Evolutionary conservation across 2,329 filamentous ascomycete species (phyloP), one percentile per base, ranked within the genome.

Genomic region (Eurotiales sp.): DNA sequence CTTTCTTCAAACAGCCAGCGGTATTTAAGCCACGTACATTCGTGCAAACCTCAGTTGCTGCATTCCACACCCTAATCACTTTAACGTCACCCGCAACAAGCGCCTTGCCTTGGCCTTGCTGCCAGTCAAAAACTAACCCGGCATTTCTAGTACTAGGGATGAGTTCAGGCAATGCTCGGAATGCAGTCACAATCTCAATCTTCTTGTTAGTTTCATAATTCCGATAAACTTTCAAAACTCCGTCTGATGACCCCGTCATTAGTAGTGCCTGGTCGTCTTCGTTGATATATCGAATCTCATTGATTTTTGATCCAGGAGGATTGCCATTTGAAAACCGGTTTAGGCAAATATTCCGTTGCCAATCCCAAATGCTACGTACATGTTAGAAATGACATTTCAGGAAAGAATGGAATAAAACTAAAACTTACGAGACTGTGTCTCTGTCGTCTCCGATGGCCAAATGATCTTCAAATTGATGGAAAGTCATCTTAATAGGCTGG

Each of bases 381-480:
- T 22, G 30, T 58, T 43, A 59, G 55, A 32, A 10, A 32, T 22
- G 8, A n/a, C 19, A 12, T 6, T 14, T 30, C n/a, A 4, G 12
- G 12, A 27, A 49, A 4, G 8, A 43, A 43, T n/a, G n/a, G 14
- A 14, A 12, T 15, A 21, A 39, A n/a, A n/a, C 11, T 7, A 34
- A 22, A 22, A 71, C 70, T 60, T 66, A 78, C 75, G 74, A 85
- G 59, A 97, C 84, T 3, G 86, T 95, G 69, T 99, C 95, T 50
- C 87, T 84, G 61, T 96, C 91, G 69, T 99, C 93, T 11, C 90
- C 89, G 11, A 96, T 90, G 1, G 93, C 89, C 17, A 99, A 80
- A 65, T 97, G 91, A 63, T 96, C 88, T 66, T 99, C 93, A 61
- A 96, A 99, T 66, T 99, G 93, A 71, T 99, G 93, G 68, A 97